Evolutionary conservation across 2,329 filamentous ascomycete genomes (phyloP), one percentile per base, ranked within the genome.

Genomic region (Curvularia hawaiiensis): DNA sequence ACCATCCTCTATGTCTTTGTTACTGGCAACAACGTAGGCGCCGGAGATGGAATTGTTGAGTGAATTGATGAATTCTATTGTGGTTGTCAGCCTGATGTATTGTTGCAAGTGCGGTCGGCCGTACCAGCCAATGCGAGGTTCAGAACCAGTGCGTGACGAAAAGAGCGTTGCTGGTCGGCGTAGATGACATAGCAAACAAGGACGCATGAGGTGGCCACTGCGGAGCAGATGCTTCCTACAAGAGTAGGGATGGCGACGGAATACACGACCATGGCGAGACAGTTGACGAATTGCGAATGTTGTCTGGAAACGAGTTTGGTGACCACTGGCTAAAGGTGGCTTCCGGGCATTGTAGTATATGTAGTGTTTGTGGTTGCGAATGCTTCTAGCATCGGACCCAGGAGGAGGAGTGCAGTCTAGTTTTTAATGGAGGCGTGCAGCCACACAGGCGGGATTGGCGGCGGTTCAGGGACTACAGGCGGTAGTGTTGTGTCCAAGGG

Each of bases 31-130:
- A 14, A 74, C 72, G 43, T 75, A 66, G 22, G 75, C 66, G 20
- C 79, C 79, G 1, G 79, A 80, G 14, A 79, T 65, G 4, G 75
- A 72, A 62, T 81, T 80, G 66, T 79, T 79, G 14, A 76, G 59
- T 43, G 75, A 75, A 61, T 81, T 81, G 44, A 55, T 28, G 49
- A 79, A 47, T 54, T 56, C 54, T 64, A 22, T 11, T 10, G 8
- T 3, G 12, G 2, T 20, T 14, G 44, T 59, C 20, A 54, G 47
- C 24, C 18, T 22, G 20, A 45, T 31, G 14, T 2, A 6, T 4
- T 24, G n/a, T 18, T 12, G 9, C 28, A 16, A 22, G n/a, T 12
- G 18, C 9, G 12, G 30, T 28, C 6, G 9, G 5, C 39, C 38
- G 28, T 53, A 66, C 65, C 67, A 12, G 67, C 64, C 11, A 69